Base-by-base conservation (phyloP, 495 filamentous ascomycete genomes). In the Podospora australis region DNA sequence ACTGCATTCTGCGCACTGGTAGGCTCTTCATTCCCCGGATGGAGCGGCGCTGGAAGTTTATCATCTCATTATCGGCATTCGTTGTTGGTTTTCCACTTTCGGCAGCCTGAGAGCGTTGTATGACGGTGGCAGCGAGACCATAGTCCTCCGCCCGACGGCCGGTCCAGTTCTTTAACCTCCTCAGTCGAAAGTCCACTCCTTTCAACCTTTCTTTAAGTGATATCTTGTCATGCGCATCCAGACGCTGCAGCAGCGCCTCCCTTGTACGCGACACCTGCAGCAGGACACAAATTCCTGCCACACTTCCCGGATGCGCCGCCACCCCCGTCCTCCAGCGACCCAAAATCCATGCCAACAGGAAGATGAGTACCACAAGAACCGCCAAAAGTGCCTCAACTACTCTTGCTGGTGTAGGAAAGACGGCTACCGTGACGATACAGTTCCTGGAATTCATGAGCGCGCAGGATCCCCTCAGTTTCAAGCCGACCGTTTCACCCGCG, bases 391-490 rank as follows among this genome's bases (percentile, higher is more conserved):
- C 48, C 39, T 50, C 8, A 2, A 39, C 39, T 1, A 16, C 30
- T 24, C 48, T 50, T 35, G 48, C 48, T 9, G 40, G 39, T 2
- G n/a, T 7, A 25, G 39, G 48, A n/a, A 50, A 50, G 13, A 43
- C 48, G 14, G 48, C 48, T 5, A 44, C n/a, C 3, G 48, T 44
- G 5, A 44, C 21, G n/a, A 50, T n/a, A 14, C 39, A 50, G 14
- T 39, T 28, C 9, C 24, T 44, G 24, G 28, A 9, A 22, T 50
- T 39, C 2, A 16, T 11, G 7, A 11, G 14, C 4, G 38, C 2
- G 14, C 48, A 50, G 1, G 26, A 4, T 17, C 48, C 48, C 1
- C 48, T 26, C 17, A 50, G 26, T 17, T 43, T 44, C 22, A 50
- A 13, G 1, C 48, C 48, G 19, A 50, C 28, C 1, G 48, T 43